phyloP scores from a whole-genome alignment of 169 alveolate genomes.

The Miamiensis avidus region DNA sequence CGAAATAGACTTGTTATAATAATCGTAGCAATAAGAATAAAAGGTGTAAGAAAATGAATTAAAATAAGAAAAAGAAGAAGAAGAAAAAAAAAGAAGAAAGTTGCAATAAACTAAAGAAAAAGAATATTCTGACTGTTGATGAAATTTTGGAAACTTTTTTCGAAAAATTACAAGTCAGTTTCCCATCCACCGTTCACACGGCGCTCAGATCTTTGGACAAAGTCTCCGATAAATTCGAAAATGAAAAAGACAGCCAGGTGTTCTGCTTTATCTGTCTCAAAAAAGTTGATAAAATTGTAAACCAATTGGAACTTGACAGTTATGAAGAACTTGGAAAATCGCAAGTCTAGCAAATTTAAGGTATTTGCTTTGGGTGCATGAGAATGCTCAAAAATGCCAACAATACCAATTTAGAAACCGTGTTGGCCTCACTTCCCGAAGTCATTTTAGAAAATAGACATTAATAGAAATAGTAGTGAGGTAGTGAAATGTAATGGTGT shows the following conservation, averaged over 20 bases:
- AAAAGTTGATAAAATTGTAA: not conserved
- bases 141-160: not conserved
- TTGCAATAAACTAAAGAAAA: not conserved
- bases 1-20: too few species aligned
- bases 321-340: not conserved
- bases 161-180: not conserved
- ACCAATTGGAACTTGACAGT: not conserved
- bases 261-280: not conserved
- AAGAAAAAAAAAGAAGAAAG: not conserved
- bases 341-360: not conserved
- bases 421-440: not conserved
- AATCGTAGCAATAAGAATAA: too few species aligned
- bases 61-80: not conserved
- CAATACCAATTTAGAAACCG: not conserved
- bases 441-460: not conserved
- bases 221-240: not conserved
- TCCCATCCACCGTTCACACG: not conserved
- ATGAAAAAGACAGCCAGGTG: not conserved
- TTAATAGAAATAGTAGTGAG: not conserved
- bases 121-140: not conserved
- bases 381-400: not conserved
- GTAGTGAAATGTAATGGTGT: not conserved
- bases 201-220: not conserved
- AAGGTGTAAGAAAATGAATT: too few species aligned
- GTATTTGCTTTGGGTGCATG: not conserved